Evolutionary conservation across 768 basidiomycete species (phyloP), one percentile per base, ranked within the genome.

Genomic region (Xerocomellus amylosporus): DNA sequence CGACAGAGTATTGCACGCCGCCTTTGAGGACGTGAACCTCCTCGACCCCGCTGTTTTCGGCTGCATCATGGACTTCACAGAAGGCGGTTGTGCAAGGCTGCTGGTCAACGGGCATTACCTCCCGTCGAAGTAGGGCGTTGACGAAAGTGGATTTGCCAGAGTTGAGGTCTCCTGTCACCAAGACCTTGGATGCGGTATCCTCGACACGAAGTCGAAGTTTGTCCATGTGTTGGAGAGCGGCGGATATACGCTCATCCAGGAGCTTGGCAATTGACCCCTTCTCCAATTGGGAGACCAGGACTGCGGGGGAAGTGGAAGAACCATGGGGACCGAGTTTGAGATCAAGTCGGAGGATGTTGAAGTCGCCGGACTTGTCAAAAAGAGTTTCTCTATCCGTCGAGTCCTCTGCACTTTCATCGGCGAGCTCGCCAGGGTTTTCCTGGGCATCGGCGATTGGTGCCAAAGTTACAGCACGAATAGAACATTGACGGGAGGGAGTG

Each of bases 81-180:
- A 99, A 99, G 30, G 93, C 86, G 28, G 93, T 93, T 0, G 97
- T 99, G 71, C 94, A 92, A 4, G 97, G 97, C 69, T 98, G 97
- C 68, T 99, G 94, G 71, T 99, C 97, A 55, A 95, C 87, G 8
- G 97, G 94, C 88, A 99, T 92, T 41, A 97, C 85, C 65, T 91
- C 84, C 7, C 93, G 81, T 43, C 93, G 80, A 5, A 99, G 83
- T 33, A 99, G 77, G 5, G 96, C 92, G 66, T 99, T 99, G 68
- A 99, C 93, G 68, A 99, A 91, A 0, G 97, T 98, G 19, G 94
- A 97, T 74, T 99, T 99, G 64, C 97, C 97, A 34, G 97, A 90
- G 70, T 99, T 99, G 55, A 99, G 80, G 69, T 99, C 97, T 56
- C 97, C 97, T 22, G 97, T 98, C 54, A 99, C 93, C 59, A 99